Evolutionary conservation across 306 rosid species (phyloP), one percentile per base, ranked within the genome.

Genomic region (Astragalus glycyphyllos): DNA sequence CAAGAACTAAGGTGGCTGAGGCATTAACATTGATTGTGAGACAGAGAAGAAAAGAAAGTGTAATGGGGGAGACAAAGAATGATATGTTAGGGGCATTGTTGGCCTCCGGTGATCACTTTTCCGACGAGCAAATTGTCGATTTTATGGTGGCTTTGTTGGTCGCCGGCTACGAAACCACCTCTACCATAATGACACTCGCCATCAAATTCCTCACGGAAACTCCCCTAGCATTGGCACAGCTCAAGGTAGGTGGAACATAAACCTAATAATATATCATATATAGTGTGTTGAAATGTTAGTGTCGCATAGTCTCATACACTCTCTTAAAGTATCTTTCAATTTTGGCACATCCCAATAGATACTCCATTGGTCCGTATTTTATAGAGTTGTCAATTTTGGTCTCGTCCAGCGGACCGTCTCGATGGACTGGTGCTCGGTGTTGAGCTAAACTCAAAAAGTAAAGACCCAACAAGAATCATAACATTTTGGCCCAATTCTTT

Each of bases 111-210:
- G 83, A 87, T 51, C 87, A 84, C 0, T 90, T 94, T 51, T 86
- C 92, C 53, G 96, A 94, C 44, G 99, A 94, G 31, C 85, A 84
- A 77, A 91, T 94, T 20, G 96, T 91, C 1, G 99, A 94, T 74
- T 94, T 94, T 74, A 82, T 94, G 83, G 75, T 94, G 38, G 97
- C 99, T 11, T 65, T 94, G 73, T 87, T 94, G 11, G 97, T 94
- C n/a, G 99, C 97, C n/a, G 97, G 99, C 58, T 91, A 91, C 8
- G 99, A 94, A 82, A 94, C 99, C 65, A 94, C 99, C 61, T 91
- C 99, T 2, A 91, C 97, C 5, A 89, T 83, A 20, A 94, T 94
- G 96, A 94, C 99, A 11, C 88, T 94, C 3, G 99, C 99, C 35
- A 88, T 94, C 20, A 94, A 94, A 82, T 94, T 94, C 68, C 86